Percentiles rank a stretch among this genome's conserved stretches.
Evolutionary conservation across 129 eudicot species (phyloP).

Genomic region (Pulicaria dysenterica): DNA sequence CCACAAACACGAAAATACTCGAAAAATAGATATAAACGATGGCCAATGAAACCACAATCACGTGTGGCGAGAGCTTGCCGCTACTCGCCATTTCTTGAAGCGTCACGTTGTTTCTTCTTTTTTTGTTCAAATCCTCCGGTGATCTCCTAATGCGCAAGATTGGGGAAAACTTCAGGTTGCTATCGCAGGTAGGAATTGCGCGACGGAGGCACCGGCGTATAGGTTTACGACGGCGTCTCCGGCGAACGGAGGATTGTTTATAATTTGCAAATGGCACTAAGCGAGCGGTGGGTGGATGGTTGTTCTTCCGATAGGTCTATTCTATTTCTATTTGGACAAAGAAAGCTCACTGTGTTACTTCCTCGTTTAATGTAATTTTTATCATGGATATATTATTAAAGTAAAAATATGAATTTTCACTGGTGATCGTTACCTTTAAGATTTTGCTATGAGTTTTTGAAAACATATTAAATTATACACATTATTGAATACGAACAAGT

Average conservation of each 20-base stretch:
- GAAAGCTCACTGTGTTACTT: conserved; percentile 1
- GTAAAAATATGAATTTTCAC: no score
- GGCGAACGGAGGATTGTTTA: conserved; percentile 29
- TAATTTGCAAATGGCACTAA: neutral
- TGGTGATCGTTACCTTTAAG: no score
- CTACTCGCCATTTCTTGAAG: conserved; percentile 37
- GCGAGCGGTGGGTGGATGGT: neutral
- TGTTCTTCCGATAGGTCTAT: conserved; percentile 7
- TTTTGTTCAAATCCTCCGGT: neutral
- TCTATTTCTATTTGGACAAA: neutral
- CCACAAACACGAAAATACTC: conserved; percentile 63
- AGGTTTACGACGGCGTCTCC: conserved; percentile 56
- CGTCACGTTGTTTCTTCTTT: no score
- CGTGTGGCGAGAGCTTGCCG: conserved; percentile 51
- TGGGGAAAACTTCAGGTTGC: no score
- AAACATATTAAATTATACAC: no score
- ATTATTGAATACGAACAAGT: no score
- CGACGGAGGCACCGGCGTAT: conserved; percentile 69
- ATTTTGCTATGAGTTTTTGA: no score
- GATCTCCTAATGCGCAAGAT: no score
- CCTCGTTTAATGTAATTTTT: no score
- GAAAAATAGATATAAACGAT: conserved; percentile 68
- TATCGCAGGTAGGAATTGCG: neutral
- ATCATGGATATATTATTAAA: no score
- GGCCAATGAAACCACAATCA: conserved; percentile 49